Conservation (phyloP, 257 asterid species). For the Linaria vulgaris region DNA sequence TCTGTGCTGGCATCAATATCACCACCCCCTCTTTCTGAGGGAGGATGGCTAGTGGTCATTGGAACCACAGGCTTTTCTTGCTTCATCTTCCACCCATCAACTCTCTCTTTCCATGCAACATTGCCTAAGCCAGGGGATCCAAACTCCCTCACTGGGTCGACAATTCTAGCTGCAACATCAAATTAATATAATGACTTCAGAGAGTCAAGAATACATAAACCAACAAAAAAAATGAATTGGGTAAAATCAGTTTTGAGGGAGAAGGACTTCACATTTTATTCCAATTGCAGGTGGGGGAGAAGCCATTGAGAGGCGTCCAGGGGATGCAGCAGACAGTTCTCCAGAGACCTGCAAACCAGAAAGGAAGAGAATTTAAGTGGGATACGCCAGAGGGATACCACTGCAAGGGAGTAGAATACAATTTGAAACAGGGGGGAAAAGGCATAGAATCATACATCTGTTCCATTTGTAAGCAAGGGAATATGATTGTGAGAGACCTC, state of each 20-base stretch:
- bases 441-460: conserved; percentile 59
- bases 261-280: conserved; percentile 57
- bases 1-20: conserved; percentile 94
- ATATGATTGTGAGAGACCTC: conserved; percentile 89
- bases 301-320: conserved; percentile 93
- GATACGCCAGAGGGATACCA: conserved; percentile 9
- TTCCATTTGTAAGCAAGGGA: conserved; percentile 94
- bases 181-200: no score
- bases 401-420: conserved; percentile 2
- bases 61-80: conserved; percentile 85
- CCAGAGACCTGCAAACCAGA: conserved; percentile 75
- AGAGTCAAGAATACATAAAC: conserved; percentile 1
- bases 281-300: conserved; percentile 87
- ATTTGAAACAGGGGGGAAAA: conserved; percentile 16
- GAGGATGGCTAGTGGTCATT: conserved; percentile 81
- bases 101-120: conserved; percentile 99
- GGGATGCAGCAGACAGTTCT: conserved; percentile 96
- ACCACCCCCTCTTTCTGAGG: conserved; percentile 87
- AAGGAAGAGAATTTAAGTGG: conserved; percentile 13
- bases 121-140: conserved; percentile 94
- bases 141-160: conserved; percentile 88
- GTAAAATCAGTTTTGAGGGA: conserved; percentile 39
- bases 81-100: conserved; percentile 99
- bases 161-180: conserved; percentile 74
- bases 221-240: conserved; percentile 31